Evolutionary conservation across 371 early-diverging fungal genomes (phyloP).

Genomic region (Mucor sp.): DNA sequence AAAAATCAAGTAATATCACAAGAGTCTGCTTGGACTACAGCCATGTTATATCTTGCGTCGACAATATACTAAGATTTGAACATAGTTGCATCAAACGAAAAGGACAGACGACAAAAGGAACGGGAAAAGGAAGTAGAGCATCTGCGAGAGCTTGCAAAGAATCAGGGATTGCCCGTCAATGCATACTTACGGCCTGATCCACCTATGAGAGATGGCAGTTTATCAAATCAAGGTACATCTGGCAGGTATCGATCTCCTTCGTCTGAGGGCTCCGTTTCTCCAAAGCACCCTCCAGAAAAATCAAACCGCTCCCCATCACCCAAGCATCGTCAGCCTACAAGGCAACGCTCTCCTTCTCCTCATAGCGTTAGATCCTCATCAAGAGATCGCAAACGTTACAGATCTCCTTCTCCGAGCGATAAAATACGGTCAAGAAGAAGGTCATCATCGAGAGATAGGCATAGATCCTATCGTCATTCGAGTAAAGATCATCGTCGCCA

Average conservation of each 20-base stretch:
- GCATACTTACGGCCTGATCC: slow-evolving; percentile 25
- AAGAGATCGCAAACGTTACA: slow-evolving; percentile 1
- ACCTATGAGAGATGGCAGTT: slow-evolving; percentile 17
- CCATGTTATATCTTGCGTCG: not conserved
- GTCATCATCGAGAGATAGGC: slow-evolving; percentile 10
- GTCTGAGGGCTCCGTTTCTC: not conserved
- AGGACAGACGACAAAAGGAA: slow-evolving; percentile 29
- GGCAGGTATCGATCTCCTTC: slow-evolving; percentile 18
- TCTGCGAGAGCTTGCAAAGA: slow-evolving; percentile 23
- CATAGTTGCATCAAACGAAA: slow-evolving; percentile 40
- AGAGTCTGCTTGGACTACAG: not conserved
- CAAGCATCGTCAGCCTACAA: not conserved
- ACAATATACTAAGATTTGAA: not conserved
- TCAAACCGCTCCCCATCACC: slow-evolving; percentile 11
- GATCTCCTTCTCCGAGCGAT: slow-evolving; percentile 10
- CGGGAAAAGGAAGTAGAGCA: slow-evolving; percentile 35
- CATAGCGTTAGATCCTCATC: not conserved
- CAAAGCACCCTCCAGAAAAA: not conserved
- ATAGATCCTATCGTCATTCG: not conserved
- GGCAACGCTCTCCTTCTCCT: slow-evolving; percentile 12
- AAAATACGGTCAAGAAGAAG: not conserved
- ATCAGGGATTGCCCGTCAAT: slow-evolving; percentile 20
- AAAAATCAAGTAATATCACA: slow-evolving; percentile 42
- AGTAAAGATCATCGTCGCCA: not conserved
- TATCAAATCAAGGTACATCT: not conserved